phyloP scores from a whole-genome alignment of 345 rosid species.

The Populus simonii region DNA sequence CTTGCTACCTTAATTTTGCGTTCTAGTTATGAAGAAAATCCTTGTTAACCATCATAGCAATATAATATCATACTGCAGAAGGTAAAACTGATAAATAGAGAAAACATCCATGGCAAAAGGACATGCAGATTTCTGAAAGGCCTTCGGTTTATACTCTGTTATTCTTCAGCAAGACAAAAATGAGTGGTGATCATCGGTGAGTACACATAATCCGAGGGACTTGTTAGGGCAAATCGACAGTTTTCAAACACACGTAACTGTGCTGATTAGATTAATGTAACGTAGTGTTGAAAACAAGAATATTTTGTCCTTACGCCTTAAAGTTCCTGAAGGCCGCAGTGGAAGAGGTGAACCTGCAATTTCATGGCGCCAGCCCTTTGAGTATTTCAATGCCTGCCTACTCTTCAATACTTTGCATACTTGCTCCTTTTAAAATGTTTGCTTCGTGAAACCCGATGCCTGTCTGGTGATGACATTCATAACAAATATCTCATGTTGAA shows the following conservation, averaged over 20 bases:
- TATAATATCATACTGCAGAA: too few relatives aligned
- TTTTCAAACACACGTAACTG: too few relatives aligned
- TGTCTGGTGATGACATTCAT: too few relatives aligned
- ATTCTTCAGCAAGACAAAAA: background rate
- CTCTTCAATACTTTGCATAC: too few relatives aligned
- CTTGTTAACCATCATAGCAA: background rate
- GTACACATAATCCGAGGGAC: too few relatives aligned
- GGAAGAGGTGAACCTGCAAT: background rate
- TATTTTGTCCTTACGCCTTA: background rate
- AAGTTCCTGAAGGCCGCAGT: background rate
- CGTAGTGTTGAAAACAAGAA: too few relatives aligned
- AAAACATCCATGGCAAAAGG: background rate
- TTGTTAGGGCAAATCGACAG: too few relatives aligned
- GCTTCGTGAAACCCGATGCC: too few relatives aligned
- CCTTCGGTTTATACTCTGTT: background rate
- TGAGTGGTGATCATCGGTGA: background rate
- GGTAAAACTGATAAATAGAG: background rate
- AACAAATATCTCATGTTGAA: too few relatives aligned
- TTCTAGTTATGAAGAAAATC: too few relatives aligned
- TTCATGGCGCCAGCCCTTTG: background rate
- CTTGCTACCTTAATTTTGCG: background rate
- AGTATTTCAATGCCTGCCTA: background rate
- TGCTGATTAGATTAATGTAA: too few relatives aligned
- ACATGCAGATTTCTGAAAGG: background rate
- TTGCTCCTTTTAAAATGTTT: too few relatives aligned